Percentiles rank a stretch among this genome's conserved stretches.
These are phyloP conservation scores for Monotropa hypopitys DNA, from an alignment of 179 eudicot species.

Conservation along the genomic window DNA sequence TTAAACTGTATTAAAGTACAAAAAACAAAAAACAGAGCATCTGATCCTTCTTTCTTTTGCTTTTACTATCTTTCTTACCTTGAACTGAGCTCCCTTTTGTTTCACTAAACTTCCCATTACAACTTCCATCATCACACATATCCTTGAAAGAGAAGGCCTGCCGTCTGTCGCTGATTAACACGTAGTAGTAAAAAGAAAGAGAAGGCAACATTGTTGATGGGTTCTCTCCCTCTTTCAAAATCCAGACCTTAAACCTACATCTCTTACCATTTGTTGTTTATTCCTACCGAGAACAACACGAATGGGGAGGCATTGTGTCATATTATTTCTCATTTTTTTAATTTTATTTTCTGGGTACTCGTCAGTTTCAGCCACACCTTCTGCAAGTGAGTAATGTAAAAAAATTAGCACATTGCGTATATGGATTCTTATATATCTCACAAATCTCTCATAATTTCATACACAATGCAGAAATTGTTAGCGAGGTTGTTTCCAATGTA, in stretches of 20 bases:
- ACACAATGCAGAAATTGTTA: slow-evolving; percentile 59
- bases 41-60: slow-evolving; percentile 1
- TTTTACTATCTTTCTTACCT: slow-evolving; percentile 9
- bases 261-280: neutral
- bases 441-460: neutral
- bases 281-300: slow-evolving; percentile 5
- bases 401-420: neutral
- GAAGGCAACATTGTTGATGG: neutral
- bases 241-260: neutral
- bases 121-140: neutral
- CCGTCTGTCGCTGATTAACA: neutral
- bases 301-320: slow-evolving; percentile 29
- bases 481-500: slow-evolving; percentile 70
- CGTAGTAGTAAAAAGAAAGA: neutral
- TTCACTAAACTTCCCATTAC: slow-evolving; percentile 10
- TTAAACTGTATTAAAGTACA: neutral
- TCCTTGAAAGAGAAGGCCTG: no score
- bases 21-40: slow-evolving; percentile 5
- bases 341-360: slow-evolving; percentile 49
- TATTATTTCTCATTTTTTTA: slow-evolving; percentile 24
- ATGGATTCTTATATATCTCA: neutral
- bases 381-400: slow-evolving; percentile 47
- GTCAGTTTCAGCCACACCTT: slow-evolving; percentile 62
- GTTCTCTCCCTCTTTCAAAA: slow-evolving; percentile 10
- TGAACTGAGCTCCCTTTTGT: slow-evolving; percentile 26